Percentiles rank a stretch among this genome's conserved stretches.
phyloP scores from a whole-genome alignment of 2,329 filamentous ascomycete genomes.

The Coccinonectria pachysandricola region DNA sequence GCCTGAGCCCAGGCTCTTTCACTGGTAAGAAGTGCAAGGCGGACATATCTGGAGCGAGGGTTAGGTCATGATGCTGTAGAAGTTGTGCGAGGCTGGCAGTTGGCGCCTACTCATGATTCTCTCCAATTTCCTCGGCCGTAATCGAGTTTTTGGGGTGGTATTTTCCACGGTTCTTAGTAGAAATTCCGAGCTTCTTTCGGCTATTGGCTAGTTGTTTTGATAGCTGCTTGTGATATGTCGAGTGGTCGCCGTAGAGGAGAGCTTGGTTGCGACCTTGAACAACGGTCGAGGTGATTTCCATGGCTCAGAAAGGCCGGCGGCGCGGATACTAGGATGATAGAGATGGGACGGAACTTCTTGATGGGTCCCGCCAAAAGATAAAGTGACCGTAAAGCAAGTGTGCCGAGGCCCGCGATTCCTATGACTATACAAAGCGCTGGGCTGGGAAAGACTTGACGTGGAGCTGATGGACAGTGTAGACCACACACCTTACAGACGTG shows the following conservation, averaged over 20 bases:
- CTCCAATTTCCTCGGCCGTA: constrained; percentile 63
- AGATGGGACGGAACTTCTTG: too few species aligned
- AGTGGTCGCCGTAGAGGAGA: constrained; percentile 80
- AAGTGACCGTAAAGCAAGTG: too few species aligned
- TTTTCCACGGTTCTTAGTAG: constrained; percentile 79
- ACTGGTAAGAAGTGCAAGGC: constrained; percentile 72
- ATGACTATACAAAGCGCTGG: too few species aligned
- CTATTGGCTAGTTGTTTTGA: constrained; percentile 72
- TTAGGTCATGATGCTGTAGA: constrained; percentile 5
- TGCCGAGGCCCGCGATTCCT: too few species aligned
- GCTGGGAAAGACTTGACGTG: background rate
- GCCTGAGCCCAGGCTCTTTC: constrained; percentile 93
- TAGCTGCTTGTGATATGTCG: constrained; percentile 70
- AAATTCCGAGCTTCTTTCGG: constrained; percentile 74
- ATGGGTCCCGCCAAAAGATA: too few species aligned
- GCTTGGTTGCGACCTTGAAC: constrained; percentile 71
- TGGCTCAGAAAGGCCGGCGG: constrained; percentile 25
- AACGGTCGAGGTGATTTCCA: constrained; percentile 87
- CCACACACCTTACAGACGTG: too few species aligned
- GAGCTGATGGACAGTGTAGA: too few species aligned
- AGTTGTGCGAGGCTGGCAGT: too few species aligned
- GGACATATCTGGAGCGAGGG: constrained; percentile 48
- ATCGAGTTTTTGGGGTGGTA: constrained; percentile 61
- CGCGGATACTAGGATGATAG: constrained; percentile 1
- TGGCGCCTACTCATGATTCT: constrained; percentile 60